Base-by-base conservation (phyloP, 306 rosid species). In the Arachis hypogaea region DNA sequence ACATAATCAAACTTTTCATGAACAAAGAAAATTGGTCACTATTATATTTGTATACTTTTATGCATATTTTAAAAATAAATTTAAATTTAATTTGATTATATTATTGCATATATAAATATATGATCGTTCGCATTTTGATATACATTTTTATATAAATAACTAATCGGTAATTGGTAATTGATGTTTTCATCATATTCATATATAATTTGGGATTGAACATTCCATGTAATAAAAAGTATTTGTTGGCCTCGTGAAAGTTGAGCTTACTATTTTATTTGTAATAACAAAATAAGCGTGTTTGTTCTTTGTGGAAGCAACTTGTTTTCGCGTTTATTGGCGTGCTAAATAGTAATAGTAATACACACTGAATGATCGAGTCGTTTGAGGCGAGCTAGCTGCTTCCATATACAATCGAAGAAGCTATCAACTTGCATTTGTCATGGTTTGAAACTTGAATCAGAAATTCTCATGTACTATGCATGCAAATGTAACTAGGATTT, bases 341-440 rank as follows among this genome's bases (percentile, higher is more conserved):
- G 66, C 67, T 22, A 22, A 22, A 22, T 22, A 22, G 28, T 22
- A 22, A 22, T 22, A 22, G 28, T 22, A 22, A 22, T 36, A 38
- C 9, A 4, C 8, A 10, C 5, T 63, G 52, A 62, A 63, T 22
- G 28, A 22, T 22, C 16, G 7, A 65, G 59, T 75, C 79, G 59
- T 75, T 59, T 45, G 79, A 47, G 79, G 50, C n/a, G 51, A 56
- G 72, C 79, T 22, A 22, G 28, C 28, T 22, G 28, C 28, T 22
- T 22, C 28, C 28, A 22, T 22, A 22, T 55, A 28, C 49, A 22
- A 55, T 18, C 9, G 22, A 22, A 29, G 47, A 75, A 66, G 67
- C 43, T 22, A 22, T 22, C 28, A 1, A 22, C 28, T 22, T 22
- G 28, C 56, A 57, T 41, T 66, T 66, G 29, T 56, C 12, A 11